A percentile compares a stretch with the other conserved stretches of the same genome.
phyloP scores from a whole-genome alignment of 305 asterid species.

The Solanum hybrid region DNA sequence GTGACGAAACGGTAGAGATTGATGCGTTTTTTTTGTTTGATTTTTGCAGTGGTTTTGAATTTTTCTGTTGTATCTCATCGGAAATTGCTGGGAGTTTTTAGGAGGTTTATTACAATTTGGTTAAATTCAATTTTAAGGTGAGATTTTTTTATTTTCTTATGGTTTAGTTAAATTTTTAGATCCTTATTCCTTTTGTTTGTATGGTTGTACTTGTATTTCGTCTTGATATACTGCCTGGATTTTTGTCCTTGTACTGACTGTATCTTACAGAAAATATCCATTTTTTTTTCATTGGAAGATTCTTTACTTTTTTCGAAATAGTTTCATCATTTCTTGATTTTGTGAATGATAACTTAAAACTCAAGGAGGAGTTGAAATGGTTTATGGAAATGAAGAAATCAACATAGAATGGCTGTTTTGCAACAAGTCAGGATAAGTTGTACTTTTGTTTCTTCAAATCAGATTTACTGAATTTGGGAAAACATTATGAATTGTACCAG shows the following conservation, averaged over 20 bases:
- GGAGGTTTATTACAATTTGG: neutral
- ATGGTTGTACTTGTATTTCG: neutral
- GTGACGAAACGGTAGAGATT: neutral
- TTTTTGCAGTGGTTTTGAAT: neutral
- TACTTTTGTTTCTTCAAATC: neutral
- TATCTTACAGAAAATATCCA: neutral
- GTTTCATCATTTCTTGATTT: neutral
- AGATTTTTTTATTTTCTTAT: neutral
- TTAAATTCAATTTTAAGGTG: neutral
- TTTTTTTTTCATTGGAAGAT: neutral
- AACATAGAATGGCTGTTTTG: neutral
- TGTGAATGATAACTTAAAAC: neutral
- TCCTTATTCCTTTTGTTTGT: neutral
- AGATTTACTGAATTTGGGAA: neutral
- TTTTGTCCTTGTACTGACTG: neutral
- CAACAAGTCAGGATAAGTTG: neutral
- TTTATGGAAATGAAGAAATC: neutral
- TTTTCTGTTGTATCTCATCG: neutral
- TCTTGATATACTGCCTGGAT: neutral
- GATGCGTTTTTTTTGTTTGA: neutral
- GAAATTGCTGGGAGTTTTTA: neutral
- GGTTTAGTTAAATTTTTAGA: neutral
- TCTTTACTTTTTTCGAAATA: neutral
- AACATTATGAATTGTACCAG: neutral
- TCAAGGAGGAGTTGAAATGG: neutral